phyloP scores from a whole-genome alignment of 2,329 filamentous ascomycete genomes.

The Aspergillus felis region DNA sequence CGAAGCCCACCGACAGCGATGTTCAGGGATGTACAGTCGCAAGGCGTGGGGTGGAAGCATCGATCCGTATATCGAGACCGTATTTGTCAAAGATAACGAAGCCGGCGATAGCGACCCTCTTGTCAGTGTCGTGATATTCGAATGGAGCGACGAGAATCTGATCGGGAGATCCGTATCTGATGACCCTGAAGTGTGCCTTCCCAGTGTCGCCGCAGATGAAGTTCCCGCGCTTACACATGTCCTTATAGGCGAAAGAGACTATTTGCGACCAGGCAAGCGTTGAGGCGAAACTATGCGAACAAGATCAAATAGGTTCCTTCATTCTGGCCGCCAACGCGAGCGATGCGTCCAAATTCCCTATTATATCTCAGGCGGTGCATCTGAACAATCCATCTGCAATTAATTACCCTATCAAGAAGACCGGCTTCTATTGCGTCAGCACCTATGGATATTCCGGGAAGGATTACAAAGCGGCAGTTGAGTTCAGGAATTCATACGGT shows the following conservation, averaged over 20 bases:
- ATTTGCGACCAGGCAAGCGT: slow-evolving; percentile 76
- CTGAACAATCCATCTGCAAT: slow-evolving; percentile 68
- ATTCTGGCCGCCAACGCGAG: slow-evolving; percentile 74
- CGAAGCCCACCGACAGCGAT: slow-evolving; percentile 74
- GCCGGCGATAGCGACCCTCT: slow-evolving; percentile 65
- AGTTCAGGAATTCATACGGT: slow-evolving; percentile 94
- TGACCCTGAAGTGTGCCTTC: slow-evolving; percentile 49
- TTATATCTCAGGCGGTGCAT: slow-evolving; percentile 77
- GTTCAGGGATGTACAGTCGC: slow-evolving; percentile 89
- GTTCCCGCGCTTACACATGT: slow-evolving; percentile 28
- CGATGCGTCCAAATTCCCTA: slow-evolving; percentile 63
- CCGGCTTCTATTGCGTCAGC: slow-evolving; percentile 92
- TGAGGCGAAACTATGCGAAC: slow-evolving; percentile 65
- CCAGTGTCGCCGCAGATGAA: not conserved
- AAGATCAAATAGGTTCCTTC: slow-evolving; percentile 77
- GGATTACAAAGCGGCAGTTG: slow-evolving; percentile 75
- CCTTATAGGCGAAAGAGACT: slow-evolving; percentile 52
- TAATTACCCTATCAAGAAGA: slow-evolving; percentile 81
- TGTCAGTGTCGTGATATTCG: slow-evolving; percentile 84
- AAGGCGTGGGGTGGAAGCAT: slow-evolving; percentile 82
- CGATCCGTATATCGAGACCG: slow-evolving; percentile 84
- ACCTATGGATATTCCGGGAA: slow-evolving; percentile 65
- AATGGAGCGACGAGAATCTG: slow-evolving; percentile 81
- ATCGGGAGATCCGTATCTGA: slow-evolving; percentile 66
- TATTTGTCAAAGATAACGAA: slow-evolving; percentile 63